A percentile compares a stretch with the other conserved stretches of the same genome.
Evolutionary conservation across 768 basidiomycete species (phyloP).

Genomic region (Dentipellis sp.): DNA sequence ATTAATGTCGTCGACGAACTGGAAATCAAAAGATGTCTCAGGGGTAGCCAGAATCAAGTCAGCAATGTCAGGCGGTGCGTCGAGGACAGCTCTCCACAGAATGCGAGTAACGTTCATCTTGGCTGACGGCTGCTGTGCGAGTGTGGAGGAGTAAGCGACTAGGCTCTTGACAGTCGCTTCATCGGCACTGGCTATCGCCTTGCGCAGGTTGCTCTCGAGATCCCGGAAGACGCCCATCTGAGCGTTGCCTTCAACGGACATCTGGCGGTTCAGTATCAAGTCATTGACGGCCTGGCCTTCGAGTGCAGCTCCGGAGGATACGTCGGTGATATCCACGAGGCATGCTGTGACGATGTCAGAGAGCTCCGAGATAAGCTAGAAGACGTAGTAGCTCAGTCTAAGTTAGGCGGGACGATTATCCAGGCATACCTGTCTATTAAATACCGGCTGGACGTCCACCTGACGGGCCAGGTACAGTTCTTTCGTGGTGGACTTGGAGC

Average conservation of each 20-base stretch:
- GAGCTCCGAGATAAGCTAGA: constrained; percentile 86
- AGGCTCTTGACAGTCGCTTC: constrained; percentile 55
- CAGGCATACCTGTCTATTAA: constrained; percentile 78
- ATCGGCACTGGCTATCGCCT: constrained; percentile 61
- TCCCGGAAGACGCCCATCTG: constrained; percentile 75
- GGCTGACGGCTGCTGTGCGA: constrained; percentile 50
- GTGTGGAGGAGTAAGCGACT: constrained; percentile 57
- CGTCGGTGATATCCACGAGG: constrained; percentile 69
- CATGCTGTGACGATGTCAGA: constrained; percentile 87
- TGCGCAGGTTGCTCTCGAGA: constrained; percentile 79
- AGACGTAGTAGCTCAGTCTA: background rate
- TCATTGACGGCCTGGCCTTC: constrained; percentile 74
- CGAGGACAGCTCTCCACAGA: constrained; percentile 86
- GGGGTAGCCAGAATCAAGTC: constrained; percentile 62
- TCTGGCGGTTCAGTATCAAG: constrained; percentile 58
- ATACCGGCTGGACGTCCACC: constrained; percentile 98
- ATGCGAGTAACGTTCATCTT: constrained; percentile 78
- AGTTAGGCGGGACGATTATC: background rate
- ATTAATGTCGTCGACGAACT: constrained; percentile 95
- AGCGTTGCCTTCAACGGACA: constrained; percentile 50
- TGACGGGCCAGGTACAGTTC: constrained; percentile 94
- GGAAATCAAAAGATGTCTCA: constrained; percentile 72
- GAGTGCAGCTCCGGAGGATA: constrained; percentile 65
- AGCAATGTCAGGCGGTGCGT: constrained; percentile 63
- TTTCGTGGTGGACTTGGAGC: constrained; percentile 90